Evolutionary conservation across 805 yeast genomes (phyloP), one percentile per base, ranked within the genome.

Genomic region (Wickerhamiella occidentalis): DNA sequence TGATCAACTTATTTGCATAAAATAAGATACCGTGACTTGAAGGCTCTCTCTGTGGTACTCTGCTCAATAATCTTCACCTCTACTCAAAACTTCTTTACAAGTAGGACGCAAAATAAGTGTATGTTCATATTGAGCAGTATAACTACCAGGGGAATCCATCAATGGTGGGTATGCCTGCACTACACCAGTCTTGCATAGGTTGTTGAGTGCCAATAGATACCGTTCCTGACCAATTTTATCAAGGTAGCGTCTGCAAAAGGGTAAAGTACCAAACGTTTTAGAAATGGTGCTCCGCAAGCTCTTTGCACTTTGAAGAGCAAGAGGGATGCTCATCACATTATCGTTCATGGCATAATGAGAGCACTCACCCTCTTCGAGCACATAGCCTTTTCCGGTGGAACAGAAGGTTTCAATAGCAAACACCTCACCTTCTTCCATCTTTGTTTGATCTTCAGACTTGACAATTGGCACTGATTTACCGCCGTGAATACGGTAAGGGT

Each of bases 351-450:
- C 87, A 62, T 92, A 92, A 68, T 92, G 99, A 12, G 96, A 87
- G 59, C 90, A 82, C 67, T 92, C 98, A 42, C 98, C 98, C 53
- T 79, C 82, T 6, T 79, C 70, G 44, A 80, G 69, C 30, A 92
- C 97, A 58, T 80, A 82, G 33, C 97, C 99, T 52, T 82, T 77
- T 54, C 99, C 99, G 1, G 98, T 92, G 40, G 95, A 77, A 11
- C 98, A 98, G 62, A 92, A 92, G 2, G 99, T 92, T 69, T 92
- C 99, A 61, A 92, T 90, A 53, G 99, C 99, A 72, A 85, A 90
- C 1, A 86, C 81, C 66, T 92, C 98, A 55, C 96, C 96, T 70
- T 92, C 99, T 66, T 92, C 99, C 96, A 92, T 90, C 74, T 90
- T 90, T 9, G 97, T 92, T 65, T 76, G 76, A 64, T 92, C 98